Evolutionary conservation across 495 filamentous ascomycete species (phyloP).

Genomic region (Aspergillus kassunensis): DNA sequence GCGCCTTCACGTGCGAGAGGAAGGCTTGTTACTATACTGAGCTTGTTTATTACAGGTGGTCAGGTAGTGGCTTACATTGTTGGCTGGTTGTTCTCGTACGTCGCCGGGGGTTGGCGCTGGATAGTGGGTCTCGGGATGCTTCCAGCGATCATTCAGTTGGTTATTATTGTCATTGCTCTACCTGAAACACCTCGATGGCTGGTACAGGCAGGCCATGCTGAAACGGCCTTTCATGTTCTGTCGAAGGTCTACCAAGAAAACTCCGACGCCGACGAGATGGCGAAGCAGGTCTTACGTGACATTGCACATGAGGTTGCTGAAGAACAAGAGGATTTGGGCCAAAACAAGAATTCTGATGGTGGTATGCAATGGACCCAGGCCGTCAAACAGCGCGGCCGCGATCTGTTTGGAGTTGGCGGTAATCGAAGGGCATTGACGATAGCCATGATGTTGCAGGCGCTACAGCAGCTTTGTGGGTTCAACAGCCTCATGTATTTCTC

Average conservation of each 20-base stretch:
- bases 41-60: slow-evolving; percentile 78
- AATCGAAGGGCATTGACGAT: slow-evolving; percentile 78
- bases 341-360: slow-evolving; percentile 14
- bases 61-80: slow-evolving; percentile 83
- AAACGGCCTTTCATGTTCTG: slow-evolving; percentile 60
- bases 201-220: slow-evolving; percentile 58
- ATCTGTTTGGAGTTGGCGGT: slow-evolving; percentile 55
- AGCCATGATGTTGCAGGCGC: slow-evolving; percentile 77
- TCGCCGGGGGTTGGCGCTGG: slow-evolving; percentile 74
- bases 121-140: slow-evolving; percentile 82
- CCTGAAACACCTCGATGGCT: slow-evolving; percentile 89
- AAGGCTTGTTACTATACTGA: slow-evolving; percentile 69
- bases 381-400: slow-evolving; percentile 40
- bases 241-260: slow-evolving; percentile 57
- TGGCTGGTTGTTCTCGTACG: slow-evolving; percentile 61
- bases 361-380: slow-evolving; percentile 28
- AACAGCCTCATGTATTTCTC: slow-evolving; percentile 96
- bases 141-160: slow-evolving; percentile 68
- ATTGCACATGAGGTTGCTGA: slow-evolving; percentile 67
- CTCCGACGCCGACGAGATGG: slow-evolving; percentile 40
- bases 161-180: slow-evolving; percentile 56
- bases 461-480: slow-evolving; percentile 91
- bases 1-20: slow-evolving; percentile 73
- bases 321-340: slow-evolving; percentile 50
- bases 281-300: slow-evolving; percentile 54